Percentiles rank a stretch among this genome's conserved stretches.
phyloP scores from a whole-genome alignment of 441 rosid genomes.

The Adansonia grandidieri region DNA sequence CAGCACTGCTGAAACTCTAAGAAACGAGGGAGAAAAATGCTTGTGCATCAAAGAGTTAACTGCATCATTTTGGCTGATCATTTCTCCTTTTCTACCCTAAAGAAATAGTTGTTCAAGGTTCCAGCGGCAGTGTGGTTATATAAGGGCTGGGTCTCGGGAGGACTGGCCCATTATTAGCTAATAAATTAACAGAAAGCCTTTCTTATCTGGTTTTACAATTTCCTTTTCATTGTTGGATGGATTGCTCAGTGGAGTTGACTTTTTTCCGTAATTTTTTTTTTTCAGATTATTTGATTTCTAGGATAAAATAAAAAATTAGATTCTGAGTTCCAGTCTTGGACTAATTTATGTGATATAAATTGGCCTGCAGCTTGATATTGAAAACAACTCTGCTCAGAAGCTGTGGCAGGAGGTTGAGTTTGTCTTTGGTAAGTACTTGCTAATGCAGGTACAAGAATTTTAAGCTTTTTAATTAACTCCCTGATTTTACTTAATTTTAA shows the following conservation, averaged over 20 bases:
- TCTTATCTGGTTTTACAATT: conserved; percentile 10
- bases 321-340: not conserved
- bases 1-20: not conserved
- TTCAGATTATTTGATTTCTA: conserved; percentile 10
- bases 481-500: conserved; percentile 15
- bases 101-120: not conserved
- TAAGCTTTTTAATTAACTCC: conserved; percentile 8
- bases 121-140: not conserved
- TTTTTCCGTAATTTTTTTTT: not conserved
- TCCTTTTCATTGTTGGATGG: not conserved
- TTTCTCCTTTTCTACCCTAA: not conserved
- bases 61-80: not conserved
- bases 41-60: not conserved
- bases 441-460: conserved; percentile 8
- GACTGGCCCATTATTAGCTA: not conserved
- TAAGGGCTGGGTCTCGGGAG: not conserved
- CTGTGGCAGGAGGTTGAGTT: conserved; percentile 90
- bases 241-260: conserved; percentile 3
- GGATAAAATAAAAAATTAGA: conserved; percentile 5
- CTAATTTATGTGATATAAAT: conserved; percentile 21
- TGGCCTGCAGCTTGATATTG: conserved; percentile 86
- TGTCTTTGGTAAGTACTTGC: conserved; percentile 74
- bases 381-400: conserved; percentile 82
- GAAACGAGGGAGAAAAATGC: conserved; percentile 1
- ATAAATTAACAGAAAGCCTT: conserved; percentile 18